Conservation (phyloP, 1,284 basidiomycete genomes). For the Afroboletus lepidellus region DNA sequence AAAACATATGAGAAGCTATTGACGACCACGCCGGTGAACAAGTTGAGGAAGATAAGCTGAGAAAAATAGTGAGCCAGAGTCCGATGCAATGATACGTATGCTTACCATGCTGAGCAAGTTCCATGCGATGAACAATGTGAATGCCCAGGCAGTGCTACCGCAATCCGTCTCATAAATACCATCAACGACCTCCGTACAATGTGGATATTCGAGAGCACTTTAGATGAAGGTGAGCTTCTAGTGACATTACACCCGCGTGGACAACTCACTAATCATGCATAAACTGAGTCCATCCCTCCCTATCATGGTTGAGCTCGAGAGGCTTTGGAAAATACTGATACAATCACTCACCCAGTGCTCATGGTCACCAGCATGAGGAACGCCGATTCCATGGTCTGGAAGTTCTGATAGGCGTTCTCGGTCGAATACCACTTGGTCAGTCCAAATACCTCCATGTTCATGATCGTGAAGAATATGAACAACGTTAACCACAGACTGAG, state of each 20-base stretch:
- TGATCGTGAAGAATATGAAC: constrained; percentile 91
- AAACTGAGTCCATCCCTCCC: constrained; percentile 92
- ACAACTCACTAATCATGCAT: constrained; percentile 88
- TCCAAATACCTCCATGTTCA: constrained; percentile 91
- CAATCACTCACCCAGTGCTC: constrained; percentile 58
- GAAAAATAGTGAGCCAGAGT: constrained; percentile 4
- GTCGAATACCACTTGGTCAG: constrained; percentile 84
- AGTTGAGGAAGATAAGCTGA: constrained; percentile 92
- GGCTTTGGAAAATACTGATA: neutral
- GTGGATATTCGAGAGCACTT: constrained; percentile 76
- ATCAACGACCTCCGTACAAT: constrained; percentile 52
- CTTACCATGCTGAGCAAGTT: constrained; percentile 94
- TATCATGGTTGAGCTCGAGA: constrained; percentile 9
- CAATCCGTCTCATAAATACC: constrained; percentile 75
- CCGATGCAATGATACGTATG: constrained; percentile 7
- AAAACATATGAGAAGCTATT: constrained; percentile 97
- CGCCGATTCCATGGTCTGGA: constrained; percentile 76
- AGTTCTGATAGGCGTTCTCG: constrained; percentile 79
- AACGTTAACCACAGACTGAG: constrained; percentile 89
- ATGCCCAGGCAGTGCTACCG: constrained; percentile 85
- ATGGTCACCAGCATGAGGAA: constrained; percentile 85
- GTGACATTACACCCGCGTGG: neutral
- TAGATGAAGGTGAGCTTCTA: constrained; percentile 4
- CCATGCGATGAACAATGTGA: constrained; percentile 91
- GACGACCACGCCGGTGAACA: constrained; percentile 95